phyloP scores from a whole-genome alignment of 805 yeast genomes.

The Suhomyces sp. region DNA sequence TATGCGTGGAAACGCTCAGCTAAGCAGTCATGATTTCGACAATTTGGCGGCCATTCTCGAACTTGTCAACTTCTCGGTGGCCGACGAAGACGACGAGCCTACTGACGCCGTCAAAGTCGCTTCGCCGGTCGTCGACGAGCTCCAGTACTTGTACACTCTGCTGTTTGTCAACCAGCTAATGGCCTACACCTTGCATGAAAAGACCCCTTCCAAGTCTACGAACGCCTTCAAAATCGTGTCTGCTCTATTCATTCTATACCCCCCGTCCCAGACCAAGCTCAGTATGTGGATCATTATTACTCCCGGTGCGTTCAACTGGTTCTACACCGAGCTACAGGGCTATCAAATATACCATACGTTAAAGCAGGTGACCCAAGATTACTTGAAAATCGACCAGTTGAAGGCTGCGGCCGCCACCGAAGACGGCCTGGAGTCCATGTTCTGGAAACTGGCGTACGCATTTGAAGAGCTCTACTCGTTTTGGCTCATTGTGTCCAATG shows the following conservation, averaged over 20 bases:
- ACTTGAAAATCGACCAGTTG: background rate
- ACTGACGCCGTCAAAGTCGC: background rate
- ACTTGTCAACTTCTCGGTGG: slow-evolving; percentile 15
- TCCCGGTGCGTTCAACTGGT: slow-evolving; percentile 36
- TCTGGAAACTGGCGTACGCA: slow-evolving; percentile 41
- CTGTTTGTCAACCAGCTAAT: slow-evolving; percentile 20
- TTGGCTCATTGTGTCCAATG: slow-evolving; percentile 65
- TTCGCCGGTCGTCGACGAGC: background rate
- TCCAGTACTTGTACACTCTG: slow-evolving; percentile 17
- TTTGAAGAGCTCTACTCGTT: slow-evolving; percentile 64
- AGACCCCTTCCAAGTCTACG: background rate
- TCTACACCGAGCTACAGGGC: slow-evolving; percentile 23
- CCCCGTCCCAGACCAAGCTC: slow-evolving; percentile 34
- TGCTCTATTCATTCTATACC: slow-evolving; percentile 35
- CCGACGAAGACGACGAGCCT: slow-evolving; percentile 6
- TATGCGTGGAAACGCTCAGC: slow-evolving; percentile 12
- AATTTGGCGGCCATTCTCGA: slow-evolving; percentile 19
- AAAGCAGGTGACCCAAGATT: background rate
- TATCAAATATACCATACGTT: slow-evolving; percentile 13
- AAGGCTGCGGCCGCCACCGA: background rate
- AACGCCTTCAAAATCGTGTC: slow-evolving; percentile 20
- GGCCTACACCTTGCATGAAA: background rate
- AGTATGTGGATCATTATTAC: slow-evolving; percentile 41
- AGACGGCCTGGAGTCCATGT: slow-evolving; percentile 7
- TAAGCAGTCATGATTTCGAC: slow-evolving; percentile 15